Evolutionary conservation across 495 filamentous ascomycete species (phyloP).

Genomic region (Penicillium arizonense): DNA sequence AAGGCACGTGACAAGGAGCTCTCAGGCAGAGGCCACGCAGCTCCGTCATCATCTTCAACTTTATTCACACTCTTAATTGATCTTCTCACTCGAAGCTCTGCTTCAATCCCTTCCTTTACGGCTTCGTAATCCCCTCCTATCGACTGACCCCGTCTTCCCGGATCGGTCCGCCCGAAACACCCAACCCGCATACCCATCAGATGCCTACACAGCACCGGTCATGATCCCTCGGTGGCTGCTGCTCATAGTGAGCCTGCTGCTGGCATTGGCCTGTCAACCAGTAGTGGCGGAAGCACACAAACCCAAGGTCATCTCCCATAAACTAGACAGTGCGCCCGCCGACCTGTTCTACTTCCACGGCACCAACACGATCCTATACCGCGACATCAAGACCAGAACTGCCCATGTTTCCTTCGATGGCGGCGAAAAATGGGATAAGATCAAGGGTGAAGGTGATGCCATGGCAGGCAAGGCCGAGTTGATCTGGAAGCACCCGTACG

Average conservation of each 20-base stretch:
- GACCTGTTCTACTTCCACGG: conserved; percentile 85
- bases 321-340: conserved; percentile 59
- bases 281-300: conserved; percentile 47
- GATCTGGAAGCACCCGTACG: conserved; percentile 71
- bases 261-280: conserved; percentile 31
- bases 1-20: conserved; percentile 38
- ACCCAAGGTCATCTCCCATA: conserved; percentile 49
- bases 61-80: conserved; percentile 9
- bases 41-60: conserved; percentile 16
- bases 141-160: conserved; percentile 6
- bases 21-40: conserved; percentile 32
- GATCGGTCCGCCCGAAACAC: conserved; percentile 17
- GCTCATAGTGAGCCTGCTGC: conserved; percentile 35
- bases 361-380: conserved; percentile 72
- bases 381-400: conserved; percentile 51
- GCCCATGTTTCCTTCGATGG: conserved; percentile 75
- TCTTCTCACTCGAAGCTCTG: neutral
- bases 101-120: neutral
- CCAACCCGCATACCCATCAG: conserved; percentile 20
- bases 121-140: neutral
- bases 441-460: conserved; percentile 55
- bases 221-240: conserved; percentile 45
- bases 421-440: conserved; percentile 67
- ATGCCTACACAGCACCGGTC: conserved; percentile 31
- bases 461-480: conserved; percentile 55